These are phyloP conservation scores for Epichloe uncinata DNA, from an alignment of 2,329 filamentous ascomycete genomes.

Conservation along the genomic window DNA sequence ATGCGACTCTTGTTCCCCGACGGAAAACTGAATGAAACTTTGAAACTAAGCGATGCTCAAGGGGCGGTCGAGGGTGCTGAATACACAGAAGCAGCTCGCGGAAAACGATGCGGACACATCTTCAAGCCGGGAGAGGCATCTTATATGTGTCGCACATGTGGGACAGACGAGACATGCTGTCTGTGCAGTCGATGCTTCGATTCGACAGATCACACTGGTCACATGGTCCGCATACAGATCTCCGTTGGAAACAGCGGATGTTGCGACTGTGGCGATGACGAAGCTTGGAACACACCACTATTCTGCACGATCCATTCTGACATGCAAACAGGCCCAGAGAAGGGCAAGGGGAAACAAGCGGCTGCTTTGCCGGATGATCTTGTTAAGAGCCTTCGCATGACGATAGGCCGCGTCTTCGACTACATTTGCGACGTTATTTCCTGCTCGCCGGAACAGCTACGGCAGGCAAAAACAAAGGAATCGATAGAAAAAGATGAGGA, in stretches of 20 bases:
- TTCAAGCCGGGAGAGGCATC: constrained; percentile 90
- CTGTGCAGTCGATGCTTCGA: constrained; percentile 92
- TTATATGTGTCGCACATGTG: constrained; percentile 89
- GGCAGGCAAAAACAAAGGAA: constrained; percentile 69
- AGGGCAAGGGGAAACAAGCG: constrained; percentile 48
- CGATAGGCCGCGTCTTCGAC: constrained; percentile 73
- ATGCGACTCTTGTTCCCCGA: constrained; percentile 72
- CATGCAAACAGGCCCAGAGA: constrained; percentile 31
- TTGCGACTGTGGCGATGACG: constrained; percentile 92
- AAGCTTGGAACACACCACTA: constrained; percentile 81
- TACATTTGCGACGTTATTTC: constrained; percentile 97
- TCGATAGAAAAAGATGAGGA: constrained; percentile 71
- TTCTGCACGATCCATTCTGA: constrained; percentile 89
- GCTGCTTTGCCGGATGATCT: constrained; percentile 60
- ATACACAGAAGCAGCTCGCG: constrained; percentile 81
- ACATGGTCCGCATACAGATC: constrained; percentile 79
- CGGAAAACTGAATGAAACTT: constrained; percentile 48
- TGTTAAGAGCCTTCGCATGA: constrained; percentile 65
- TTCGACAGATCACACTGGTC: constrained; percentile 83
- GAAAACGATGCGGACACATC: constrained; percentile 93
- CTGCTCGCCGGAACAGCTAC: constrained; percentile 89
- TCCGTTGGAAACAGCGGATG: constrained; percentile 88
- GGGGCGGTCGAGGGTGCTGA: constrained; percentile 89
- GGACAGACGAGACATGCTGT: constrained; percentile 87
- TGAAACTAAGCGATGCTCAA: constrained; percentile 78